These are phyloP conservation scores for Schizochytrium sp. DNA, from an alignment of 108 stramenopile genomes.

Conservation along the genomic window DNA sequence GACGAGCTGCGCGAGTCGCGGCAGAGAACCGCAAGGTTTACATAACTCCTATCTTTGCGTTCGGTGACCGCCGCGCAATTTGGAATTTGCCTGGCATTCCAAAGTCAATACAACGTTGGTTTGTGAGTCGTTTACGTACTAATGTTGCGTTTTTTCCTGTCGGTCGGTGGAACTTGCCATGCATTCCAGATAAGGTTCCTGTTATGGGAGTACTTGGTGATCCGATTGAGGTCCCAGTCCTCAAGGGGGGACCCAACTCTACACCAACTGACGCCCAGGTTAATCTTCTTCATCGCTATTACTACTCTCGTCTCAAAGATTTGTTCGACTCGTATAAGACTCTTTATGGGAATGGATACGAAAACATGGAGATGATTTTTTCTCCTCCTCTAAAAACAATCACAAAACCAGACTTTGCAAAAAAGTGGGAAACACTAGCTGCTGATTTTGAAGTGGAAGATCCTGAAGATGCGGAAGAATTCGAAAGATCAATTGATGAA, in stretches of 20 bases:
- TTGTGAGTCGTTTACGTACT: conserved; percentile 14
- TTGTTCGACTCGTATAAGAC: conserved; percentile 17
- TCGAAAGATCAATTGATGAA: conserved; percentile 6
- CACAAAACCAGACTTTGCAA: background rate
- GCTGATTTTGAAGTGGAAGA: background rate
- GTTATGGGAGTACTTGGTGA: conserved; percentile 27
- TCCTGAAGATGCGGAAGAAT: background rate
- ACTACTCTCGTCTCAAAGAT: conserved; percentile 35
- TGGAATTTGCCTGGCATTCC: background rate
- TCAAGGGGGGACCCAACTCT: conserved; percentile 9
- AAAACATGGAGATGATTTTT: conserved; percentile 35
- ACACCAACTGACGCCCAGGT: conserved; percentile 24
- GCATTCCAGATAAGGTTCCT: conserved; percentile 14
- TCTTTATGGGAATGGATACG: conserved; percentile 3
- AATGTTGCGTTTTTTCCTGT: conserved; percentile 32
- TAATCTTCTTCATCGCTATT: conserved; percentile 12
- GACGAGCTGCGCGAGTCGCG: background rate
- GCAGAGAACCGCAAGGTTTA: background rate
- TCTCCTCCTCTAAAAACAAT: background rate
- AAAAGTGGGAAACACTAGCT: background rate
- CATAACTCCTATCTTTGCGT: conserved; percentile 28
- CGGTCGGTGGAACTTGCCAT: conserved; percentile 9
- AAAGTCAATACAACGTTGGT: conserved; percentile 2
- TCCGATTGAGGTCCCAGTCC: conserved; percentile 45
- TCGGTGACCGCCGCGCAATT: conserved; percentile 38